Base-by-base conservation (phyloP, 2,329 filamentous ascomycete species). In the Aspergillus ochraceus region DNA sequence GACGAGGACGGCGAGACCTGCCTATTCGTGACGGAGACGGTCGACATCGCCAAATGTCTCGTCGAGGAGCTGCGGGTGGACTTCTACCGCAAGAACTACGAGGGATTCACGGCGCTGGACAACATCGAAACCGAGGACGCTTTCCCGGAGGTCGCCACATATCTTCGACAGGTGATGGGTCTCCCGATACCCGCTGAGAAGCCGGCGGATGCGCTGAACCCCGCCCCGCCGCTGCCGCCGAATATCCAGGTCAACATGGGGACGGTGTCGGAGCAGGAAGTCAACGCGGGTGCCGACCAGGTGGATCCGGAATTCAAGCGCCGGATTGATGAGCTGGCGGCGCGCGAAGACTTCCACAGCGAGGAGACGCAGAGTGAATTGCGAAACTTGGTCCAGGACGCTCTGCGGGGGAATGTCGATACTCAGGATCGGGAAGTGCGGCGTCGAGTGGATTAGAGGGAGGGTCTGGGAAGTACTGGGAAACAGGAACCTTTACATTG, bases 1-100 rank as follows among this genome's bases (percentile, higher is more conserved):
- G 95, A 99, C 72, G 91, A 97, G 74, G 95, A 99, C 74, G 86
- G 88, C 58, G 95, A 99, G 78, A 97, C 94, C 1, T 90, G 94
- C n/a, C 81, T 99, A 4, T 99, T 97, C 71, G 91, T 92, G n/a
- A 87, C 88, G 29, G 95, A 99, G 77, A 91, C 87, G 0, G 81
- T 90, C 52, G 88, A 90, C 4, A 88, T 92, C 49, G 94, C 94
- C 20, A 86, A 86, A 68, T 85, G 88, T 55, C 81, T 99, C 8
- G 85, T 98, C 3, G 91, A 96, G 70, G 92, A 97, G 74, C 81
- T 98, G 3, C 86, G 88, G 5, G 86, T 90, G 32, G 87, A 96
- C 67, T 75, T 85, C 42, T 78, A 77, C 20, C 80, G 88, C 60
- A 83, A 79, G 66, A 93, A 95, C 64, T 79, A 83, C 22, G 91